Evolutionary conservation across 78 protist genomes (phyloP).

Genomic region (Dictyostelium citrinum): DNA sequence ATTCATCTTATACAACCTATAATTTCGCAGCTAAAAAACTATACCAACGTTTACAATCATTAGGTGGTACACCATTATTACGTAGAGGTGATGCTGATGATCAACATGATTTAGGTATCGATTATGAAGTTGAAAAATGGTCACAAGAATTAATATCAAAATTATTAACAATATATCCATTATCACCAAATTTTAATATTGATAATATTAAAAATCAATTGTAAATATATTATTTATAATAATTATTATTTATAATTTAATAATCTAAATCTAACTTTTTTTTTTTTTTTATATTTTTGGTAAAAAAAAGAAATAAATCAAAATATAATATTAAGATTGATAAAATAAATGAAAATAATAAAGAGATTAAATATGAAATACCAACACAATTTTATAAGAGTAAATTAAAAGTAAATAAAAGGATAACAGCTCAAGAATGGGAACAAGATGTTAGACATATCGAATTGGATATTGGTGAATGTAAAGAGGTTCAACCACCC

Average conservation of each 20-base stretch:
- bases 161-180: slow-evolving; percentile 35
- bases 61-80: slow-evolving; percentile 62
- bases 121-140: slow-evolving; percentile 82
- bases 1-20: slow-evolving; percentile 77
- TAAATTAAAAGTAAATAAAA: slow-evolving; percentile 7
- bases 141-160: slow-evolving; percentile 15
- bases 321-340: not conserved
- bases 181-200: slow-evolving; percentile 18
- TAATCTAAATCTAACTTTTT: too few relatives aligned
- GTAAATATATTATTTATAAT: not conserved
- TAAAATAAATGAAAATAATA: not conserved
- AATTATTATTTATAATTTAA: not conserved
- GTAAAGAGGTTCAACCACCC: not conserved
- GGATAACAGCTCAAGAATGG: slow-evolving; percentile 71
- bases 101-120: slow-evolving; percentile 79
- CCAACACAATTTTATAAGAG: slow-evolving; percentile 5
- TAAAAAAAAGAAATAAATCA: not conserved
- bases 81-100: slow-evolving; percentile 82
- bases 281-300: too few relatives aligned
- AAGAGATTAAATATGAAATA: not conserved
- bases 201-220: not conserved
- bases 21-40: slow-evolving; percentile 73
- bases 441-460: slow-evolving; percentile 81
- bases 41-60: slow-evolving; percentile 17
- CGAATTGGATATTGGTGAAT: slow-evolving; percentile 34